Conservation (phyloP, 495 filamentous ascomycete species). For the Penicillium mononematosum region DNA sequence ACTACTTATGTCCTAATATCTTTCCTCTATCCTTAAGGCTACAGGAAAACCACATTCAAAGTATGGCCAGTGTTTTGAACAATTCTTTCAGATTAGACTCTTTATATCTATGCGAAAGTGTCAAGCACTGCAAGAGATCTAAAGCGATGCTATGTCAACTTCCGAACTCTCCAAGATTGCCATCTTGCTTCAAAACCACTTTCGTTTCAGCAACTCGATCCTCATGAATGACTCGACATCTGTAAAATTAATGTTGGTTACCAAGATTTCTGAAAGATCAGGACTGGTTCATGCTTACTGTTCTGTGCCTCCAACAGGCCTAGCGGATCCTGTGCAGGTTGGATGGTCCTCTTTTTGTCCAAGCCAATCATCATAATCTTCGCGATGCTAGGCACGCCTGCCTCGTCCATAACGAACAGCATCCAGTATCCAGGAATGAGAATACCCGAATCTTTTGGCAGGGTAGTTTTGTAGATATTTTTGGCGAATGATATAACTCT, state of each 20-base stretch:
- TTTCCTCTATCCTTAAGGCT: background rate
- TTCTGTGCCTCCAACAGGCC: background rate
- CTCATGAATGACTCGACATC: background rate
- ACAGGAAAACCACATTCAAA: background rate
- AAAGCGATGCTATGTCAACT: background rate
- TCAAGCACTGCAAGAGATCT: background rate
- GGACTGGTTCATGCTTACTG: slow-evolving; percentile 1
- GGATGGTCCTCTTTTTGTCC: background rate
- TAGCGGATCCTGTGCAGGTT: background rate
- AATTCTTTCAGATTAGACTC: background rate
- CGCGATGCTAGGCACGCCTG: slow-evolving; percentile 50
- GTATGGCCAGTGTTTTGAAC: background rate
- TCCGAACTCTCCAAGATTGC: background rate
- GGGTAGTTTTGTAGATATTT: background rate
- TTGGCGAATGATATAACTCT: background rate
- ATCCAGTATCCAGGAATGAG: slow-evolving; percentile 57
- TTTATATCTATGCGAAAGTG: background rate
- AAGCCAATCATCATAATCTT: slow-evolving; percentile 8
- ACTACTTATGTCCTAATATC: background rate
- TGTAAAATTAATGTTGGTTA: background rate
- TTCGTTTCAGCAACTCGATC: slow-evolving; percentile 3
- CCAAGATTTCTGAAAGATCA: background rate
- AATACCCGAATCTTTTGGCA: slow-evolving; percentile 46
- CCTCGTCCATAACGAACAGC: slow-evolving; percentile 50
- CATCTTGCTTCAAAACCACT: background rate